Evolutionary conservation across 2,329 filamentous ascomycete genomes (phyloP), one percentile per base, ranked within the genome.

Genomic region (Coniochaeta sp.): DNA sequence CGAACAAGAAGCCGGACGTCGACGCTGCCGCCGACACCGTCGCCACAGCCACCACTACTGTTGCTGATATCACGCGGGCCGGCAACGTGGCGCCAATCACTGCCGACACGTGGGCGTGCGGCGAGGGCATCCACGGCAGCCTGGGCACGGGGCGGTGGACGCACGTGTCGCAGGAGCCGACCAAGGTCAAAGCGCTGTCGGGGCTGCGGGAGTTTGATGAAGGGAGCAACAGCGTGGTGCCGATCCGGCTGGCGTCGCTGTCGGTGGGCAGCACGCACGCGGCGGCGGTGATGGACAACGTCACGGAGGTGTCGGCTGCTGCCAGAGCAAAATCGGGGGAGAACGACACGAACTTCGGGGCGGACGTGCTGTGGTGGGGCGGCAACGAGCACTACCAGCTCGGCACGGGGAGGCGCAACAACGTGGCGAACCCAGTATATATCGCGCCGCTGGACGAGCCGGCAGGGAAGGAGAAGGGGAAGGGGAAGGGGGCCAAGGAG

Each of bases 331-430:
- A 70, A n/a, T n/a, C 59, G 78, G 67, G 17, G 1, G 77, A 84
- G 44, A 89, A 90, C 65, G 89, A 92, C 68, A 91, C 87, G 1
- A 93, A 95, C 71, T 96, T 88, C 85, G 95, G 95, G 56, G 86
- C 89, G 4, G 95, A 98, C 71, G 87, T 93, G 32, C 73, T 98
- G 1, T 96, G 91, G 79, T 99, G 93, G 91, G 95, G 95, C 63
- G 91, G 91, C 58, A 99, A 98, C 69, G 93, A 98, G 76, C 85
- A 88, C 71, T 97, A 89, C 73, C 95, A 99, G 75, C 83, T 99
- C 28, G 95, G 95, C 14, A 97, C 89, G 0, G 93, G 95, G 30
- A 96, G 89, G 78, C 79, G 93, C 63, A 95, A 85, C 68, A 98
- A 98, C 69, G 70, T 89, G 10, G 84, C 85, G 58, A 80, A 82